These are phyloP conservation scores for Blastomyces silverae DNA, from an alignment of 2,329 filamentous ascomycete genomes.

Conservation along the genomic window DNA sequence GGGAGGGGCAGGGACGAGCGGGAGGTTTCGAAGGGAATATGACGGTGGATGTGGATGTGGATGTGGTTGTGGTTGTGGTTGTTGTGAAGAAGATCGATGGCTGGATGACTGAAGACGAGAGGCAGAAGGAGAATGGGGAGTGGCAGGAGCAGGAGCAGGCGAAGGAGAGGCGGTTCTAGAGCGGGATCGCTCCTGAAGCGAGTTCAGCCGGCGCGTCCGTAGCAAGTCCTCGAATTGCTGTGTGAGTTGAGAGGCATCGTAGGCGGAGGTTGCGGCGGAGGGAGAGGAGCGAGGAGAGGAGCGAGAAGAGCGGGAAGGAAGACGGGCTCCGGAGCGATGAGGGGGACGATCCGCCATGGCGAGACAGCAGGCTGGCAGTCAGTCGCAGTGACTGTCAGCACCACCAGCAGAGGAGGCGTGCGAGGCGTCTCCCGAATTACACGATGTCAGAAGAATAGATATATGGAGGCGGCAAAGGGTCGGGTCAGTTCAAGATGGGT, in stretches of 20 bases:
- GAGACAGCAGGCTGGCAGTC: slow-evolving; percentile 18
- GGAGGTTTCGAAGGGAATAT: slow-evolving; percentile 57
- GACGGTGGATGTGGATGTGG: slow-evolving; percentile 47
- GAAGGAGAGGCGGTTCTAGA: slow-evolving; percentile 54
- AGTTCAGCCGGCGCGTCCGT: slow-evolving; percentile 78
- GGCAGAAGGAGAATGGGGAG: slow-evolving; percentile 29
- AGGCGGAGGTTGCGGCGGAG: slow-evolving; percentile 32
- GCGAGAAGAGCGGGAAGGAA: slow-evolving; percentile 1
- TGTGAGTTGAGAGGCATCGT: slow-evolving; percentile 73
- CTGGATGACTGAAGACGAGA: neutral
- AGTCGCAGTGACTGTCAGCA: slow-evolving; percentile 19
- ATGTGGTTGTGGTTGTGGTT: slow-evolving; percentile 22
- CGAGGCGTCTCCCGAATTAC: neutral
- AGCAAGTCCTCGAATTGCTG: slow-evolving; percentile 81
- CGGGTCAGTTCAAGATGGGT: neutral
- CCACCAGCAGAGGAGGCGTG: slow-evolving; percentile 4
- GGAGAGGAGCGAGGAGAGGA: slow-evolving; percentile 7
- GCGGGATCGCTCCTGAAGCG: slow-evolving; percentile 61
- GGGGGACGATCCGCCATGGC: slow-evolving; percentile 16
- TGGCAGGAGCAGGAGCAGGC: slow-evolving; percentile 48
- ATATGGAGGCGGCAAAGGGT: neutral
- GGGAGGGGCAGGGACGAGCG: slow-evolving; percentile 70
- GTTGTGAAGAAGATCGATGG: neutral
- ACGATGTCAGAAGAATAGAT: neutral
- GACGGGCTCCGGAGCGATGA: slow-evolving; percentile 3